Evolutionary conservation across 1,139 yeast species (phyloP).

Genomic region (Candida sp.): DNA sequence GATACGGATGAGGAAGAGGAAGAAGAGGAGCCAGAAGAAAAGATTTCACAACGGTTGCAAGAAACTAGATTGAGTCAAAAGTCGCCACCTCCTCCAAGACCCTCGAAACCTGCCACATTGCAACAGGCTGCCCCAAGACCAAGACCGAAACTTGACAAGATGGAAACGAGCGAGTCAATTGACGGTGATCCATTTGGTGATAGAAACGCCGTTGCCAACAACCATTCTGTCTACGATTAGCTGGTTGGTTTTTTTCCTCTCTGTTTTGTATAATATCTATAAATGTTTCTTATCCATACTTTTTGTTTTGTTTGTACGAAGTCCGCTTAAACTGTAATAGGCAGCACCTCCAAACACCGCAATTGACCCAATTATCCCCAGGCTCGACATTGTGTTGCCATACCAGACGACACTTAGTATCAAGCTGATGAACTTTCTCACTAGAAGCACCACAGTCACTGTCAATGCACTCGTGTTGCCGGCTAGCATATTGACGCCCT

Average conservation of each 20-base stretch:
- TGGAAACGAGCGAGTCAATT: constrained; percentile 34
- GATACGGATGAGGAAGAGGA: constrained; percentile 41
- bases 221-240: constrained; percentile 22
- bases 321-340: constrained; percentile 33
- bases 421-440: constrained; percentile 66
- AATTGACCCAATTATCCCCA: constrained; percentile 49
- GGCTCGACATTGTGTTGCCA: constrained; percentile 43
- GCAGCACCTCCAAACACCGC: constrained; percentile 60
- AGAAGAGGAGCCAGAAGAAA: constrained; percentile 25
- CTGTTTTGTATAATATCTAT: constrained; percentile 1
- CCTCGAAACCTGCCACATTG: constrained; percentile 28
- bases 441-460: constrained; percentile 59
- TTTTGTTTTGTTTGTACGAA: constrained; percentile 2
- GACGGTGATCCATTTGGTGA: constrained; percentile 76
- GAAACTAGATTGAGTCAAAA: constrained; percentile 18
- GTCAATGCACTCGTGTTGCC: constrained; percentile 63
- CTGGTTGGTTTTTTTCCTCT: background rate
- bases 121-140: constrained; percentile 13
- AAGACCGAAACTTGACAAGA: constrained; percentile 17
- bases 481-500: constrained; percentile 69
- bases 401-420: constrained; percentile 54
- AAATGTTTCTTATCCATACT: constrained; percentile 1
- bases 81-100: constrained; percentile 39
- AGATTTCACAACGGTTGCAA: constrained; percentile 21
- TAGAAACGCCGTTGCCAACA: constrained; percentile 44